A percentile compares a stretch with the other conserved stretches of the same genome.
These are phyloP conservation scores for Mallotus nudiflorus DNA, from an alignment of 345 rosid species.

Conservation along the genomic window DNA sequence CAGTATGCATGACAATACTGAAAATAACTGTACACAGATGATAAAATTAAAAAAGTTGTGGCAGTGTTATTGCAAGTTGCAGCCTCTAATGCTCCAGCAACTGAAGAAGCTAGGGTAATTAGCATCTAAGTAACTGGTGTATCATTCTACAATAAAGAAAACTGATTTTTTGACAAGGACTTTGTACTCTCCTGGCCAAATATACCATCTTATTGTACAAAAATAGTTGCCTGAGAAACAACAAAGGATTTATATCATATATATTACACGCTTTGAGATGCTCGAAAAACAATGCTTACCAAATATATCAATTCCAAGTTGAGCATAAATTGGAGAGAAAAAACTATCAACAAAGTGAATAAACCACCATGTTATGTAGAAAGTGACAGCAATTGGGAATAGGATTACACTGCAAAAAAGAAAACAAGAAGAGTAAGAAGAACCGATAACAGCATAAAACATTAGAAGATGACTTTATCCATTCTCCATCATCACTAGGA, in stretches of 20 bases:
- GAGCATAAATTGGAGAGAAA: conserved; percentile 93
- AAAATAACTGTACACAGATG: too few relatives aligned
- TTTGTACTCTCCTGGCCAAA: background rate
- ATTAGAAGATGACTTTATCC: background rate
- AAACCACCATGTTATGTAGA: conserved; percentile 99
- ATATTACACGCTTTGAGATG: background rate
- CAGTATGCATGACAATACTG: background rate
- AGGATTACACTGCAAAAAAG: conserved; percentile 81
- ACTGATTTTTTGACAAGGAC: background rate
- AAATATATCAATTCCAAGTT: conserved; percentile 89
- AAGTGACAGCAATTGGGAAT: conserved; percentile 90
- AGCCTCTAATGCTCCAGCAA: background rate
- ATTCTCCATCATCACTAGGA: background rate
- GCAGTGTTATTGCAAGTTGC: too few relatives aligned
- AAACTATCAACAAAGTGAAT: conserved; percentile 97
- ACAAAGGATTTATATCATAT: background rate
- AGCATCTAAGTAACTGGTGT: background rate
- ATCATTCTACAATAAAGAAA: background rate
- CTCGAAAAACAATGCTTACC: conserved; percentile 46
- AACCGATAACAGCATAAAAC: conserved; percentile 11
- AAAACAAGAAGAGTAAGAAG: conserved; percentile 21
- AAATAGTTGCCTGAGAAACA: background rate
- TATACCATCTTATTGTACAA: background rate
- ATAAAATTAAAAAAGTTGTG: too few relatives aligned
- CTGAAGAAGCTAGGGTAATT: background rate